Percentiles rank a stretch among this genome's conserved stretches.
These are phyloP conservation scores for Clavispora santaluciae DNA, from an alignment of 805 yeast species.

Conservation along the genomic window DNA sequence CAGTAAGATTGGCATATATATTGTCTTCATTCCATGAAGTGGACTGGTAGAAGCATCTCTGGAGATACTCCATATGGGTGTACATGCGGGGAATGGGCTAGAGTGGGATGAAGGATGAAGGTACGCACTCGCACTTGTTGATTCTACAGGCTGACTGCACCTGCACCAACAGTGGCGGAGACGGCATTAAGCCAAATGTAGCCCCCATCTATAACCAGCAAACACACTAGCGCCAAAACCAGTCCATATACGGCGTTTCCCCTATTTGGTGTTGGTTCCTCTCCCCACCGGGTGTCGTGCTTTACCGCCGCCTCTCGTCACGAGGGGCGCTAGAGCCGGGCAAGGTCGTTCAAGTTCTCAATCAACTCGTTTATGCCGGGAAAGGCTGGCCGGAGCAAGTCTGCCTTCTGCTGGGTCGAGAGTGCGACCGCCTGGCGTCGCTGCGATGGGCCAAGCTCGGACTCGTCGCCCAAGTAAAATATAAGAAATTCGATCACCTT, in stretches of 20 bases:
- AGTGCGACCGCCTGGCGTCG: not conserved
- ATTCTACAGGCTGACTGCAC: no score
- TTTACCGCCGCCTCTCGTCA: no score
- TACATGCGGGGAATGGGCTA: constrained; percentile 46
- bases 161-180: no score
- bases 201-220: no score
- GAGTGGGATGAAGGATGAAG: not conserved
- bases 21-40: constrained; percentile 80
- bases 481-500: constrained; percentile 65
- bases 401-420: constrained; percentile 25
- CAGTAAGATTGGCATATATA: constrained; percentile 67
- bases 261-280: no score
- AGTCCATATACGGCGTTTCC: no score
- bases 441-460: constrained; percentile 13
- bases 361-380: constrained; percentile 37
- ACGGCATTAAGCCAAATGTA: no score
- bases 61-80: constrained; percentile 82
- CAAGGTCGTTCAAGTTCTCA: constrained; percentile 32
- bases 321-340: constrained; percentile 16
- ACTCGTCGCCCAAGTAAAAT: constrained; percentile 64
- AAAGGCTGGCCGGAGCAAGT: constrained; percentile 31
- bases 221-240: no score
- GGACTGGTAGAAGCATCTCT: constrained; percentile 60
- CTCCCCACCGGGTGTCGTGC: no score
- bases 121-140: no score